Conservation (phyloP, 2,329 filamentous ascomycete species). For the Pseudogymnoascus sp. region DNA sequence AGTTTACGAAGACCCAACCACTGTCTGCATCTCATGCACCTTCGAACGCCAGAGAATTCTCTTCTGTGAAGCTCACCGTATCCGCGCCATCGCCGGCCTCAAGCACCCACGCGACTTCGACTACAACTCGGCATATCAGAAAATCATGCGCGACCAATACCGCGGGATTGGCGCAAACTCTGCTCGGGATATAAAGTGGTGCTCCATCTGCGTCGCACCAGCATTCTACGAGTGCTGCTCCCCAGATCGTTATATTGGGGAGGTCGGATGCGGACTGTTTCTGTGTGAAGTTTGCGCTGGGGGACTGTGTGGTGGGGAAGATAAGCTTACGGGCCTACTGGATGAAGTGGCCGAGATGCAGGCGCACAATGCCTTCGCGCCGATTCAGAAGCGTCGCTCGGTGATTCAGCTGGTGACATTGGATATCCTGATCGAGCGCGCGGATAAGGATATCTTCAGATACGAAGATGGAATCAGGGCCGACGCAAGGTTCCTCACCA, state of each 20-base stretch:
- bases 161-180: conserved; percentile 10
- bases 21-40: conserved; percentile 25
- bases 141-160: not conserved
- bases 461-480: conserved; percentile 17
- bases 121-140: conserved; percentile 8
- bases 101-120: conserved; percentile 14
- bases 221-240: conserved; percentile 17
- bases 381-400: not conserved
- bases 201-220: conserved; percentile 20
- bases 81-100: conserved; percentile 12
- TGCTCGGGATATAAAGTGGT: conserved; percentile 19
- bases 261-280: conserved; percentile 20
- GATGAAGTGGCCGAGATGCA: conserved; percentile 9
- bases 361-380: not conserved
- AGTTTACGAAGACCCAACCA: conserved; percentile 11
- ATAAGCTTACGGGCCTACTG: conserved; percentile 7
- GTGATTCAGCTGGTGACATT: not conserved
- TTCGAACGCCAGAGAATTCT: conserved; percentile 17
- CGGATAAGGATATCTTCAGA: not conserved
- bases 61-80: conserved; percentile 17
- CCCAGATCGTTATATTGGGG: not conserved
- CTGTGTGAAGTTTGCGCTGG: conserved; percentile 19
- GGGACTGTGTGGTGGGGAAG: not conserved
- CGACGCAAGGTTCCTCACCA: conserved; percentile 19
- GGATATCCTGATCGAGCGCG: not conserved